phyloP scores from a whole-genome alignment of 2,329 filamentous ascomycete genomes.

The Colletotrichum paranaense region DNA sequence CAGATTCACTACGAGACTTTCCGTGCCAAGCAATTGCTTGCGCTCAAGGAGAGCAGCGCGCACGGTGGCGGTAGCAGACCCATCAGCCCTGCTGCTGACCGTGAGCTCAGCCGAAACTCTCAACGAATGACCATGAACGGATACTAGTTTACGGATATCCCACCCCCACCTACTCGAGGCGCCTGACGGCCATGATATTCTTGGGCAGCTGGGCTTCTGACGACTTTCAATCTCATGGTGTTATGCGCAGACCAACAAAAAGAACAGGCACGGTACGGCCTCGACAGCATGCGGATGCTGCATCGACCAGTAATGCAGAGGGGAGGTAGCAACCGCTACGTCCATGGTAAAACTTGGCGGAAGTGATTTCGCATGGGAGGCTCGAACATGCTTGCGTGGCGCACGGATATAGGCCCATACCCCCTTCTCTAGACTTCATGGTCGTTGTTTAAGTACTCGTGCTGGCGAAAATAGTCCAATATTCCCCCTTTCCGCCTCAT shows the following conservation, averaged over 20 bases:
- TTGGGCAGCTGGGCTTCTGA: slow-evolving; percentile 32
- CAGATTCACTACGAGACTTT: slow-evolving; percentile 99
- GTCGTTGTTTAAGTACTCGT: slow-evolving; percentile 32
- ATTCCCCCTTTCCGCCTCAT: slow-evolving; percentile 45
- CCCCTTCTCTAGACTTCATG: slow-evolving; percentile 12
- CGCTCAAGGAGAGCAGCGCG: slow-evolving; percentile 97
- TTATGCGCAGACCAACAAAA: slow-evolving; percentile 36
- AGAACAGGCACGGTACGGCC: slow-evolving; percentile 22
- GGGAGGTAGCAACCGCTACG: slow-evolving; percentile 1
- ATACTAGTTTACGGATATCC: slow-evolving; percentile 70
- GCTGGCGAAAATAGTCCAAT: slow-evolving; percentile 34
- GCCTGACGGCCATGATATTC: slow-evolving; percentile 31
- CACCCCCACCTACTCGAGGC: slow-evolving; percentile 26
- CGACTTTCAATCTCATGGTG: slow-evolving; percentile 35
- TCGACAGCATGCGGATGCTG: slow-evolving; percentile 23
- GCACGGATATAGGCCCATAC: slow-evolving; percentile 31
- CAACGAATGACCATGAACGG: slow-evolving; percentile 99
- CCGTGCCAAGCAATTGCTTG: slow-evolving; percentile 98
- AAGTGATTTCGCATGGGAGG: slow-evolving; percentile 12
- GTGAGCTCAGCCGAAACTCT: slow-evolving; percentile 95
- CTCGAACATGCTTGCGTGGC: slow-evolving; percentile 23
- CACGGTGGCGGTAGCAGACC: slow-evolving; percentile 85
- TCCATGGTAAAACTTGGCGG: slow-evolving; percentile 16
- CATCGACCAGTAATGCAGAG: slow-evolving; percentile 19
- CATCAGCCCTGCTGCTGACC: slow-evolving; percentile 94